Conservation (phyloP, 2,329 filamentous ascomycete genomes). For the Ophiostoma sp. region DNA sequence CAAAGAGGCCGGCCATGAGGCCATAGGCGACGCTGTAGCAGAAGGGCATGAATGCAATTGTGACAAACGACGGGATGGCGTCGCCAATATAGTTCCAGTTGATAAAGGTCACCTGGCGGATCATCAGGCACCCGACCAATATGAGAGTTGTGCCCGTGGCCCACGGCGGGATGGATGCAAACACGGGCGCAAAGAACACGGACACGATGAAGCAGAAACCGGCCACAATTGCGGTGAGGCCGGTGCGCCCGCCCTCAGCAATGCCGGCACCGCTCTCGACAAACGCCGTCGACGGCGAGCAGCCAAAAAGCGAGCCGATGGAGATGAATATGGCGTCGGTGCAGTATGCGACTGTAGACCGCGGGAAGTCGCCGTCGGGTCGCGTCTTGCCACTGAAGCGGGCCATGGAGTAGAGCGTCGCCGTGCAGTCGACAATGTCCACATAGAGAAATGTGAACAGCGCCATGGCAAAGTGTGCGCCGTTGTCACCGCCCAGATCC, state of each 20-base stretch:
- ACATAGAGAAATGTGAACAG: conserved; percentile 76
- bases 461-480: conserved; percentile 61
- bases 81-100: conserved; percentile 76
- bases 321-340: conserved; percentile 67
- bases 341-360: conserved; percentile 73
- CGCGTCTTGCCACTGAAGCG: conserved; percentile 59
- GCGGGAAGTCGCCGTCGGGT: conserved; percentile 71
- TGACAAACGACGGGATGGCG: conserved; percentile 68
- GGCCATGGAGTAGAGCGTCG: conserved; percentile 76
- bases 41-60: conserved; percentile 70
- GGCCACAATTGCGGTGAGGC: conserved; percentile 63
- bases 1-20: conserved; percentile 60
- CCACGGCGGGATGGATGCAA: conserved; percentile 73
- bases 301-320: conserved; percentile 63
- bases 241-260: conserved; percentile 67
- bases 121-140: conserved; percentile 72
- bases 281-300: conserved; percentile 67
- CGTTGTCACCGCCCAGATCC: conserved; percentile 51
- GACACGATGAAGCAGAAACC: conserved; percentile 66
- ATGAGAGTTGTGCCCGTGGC: conserved; percentile 70
- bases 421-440: conserved; percentile 72
- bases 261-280: conserved; percentile 73
- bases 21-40: conserved; percentile 75
- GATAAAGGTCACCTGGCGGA: conserved; percentile 66
- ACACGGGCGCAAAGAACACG: conserved; percentile 70